Conservation (phyloP, 495 filamentous ascomycete genomes). For the Tuber borchii region DNA sequence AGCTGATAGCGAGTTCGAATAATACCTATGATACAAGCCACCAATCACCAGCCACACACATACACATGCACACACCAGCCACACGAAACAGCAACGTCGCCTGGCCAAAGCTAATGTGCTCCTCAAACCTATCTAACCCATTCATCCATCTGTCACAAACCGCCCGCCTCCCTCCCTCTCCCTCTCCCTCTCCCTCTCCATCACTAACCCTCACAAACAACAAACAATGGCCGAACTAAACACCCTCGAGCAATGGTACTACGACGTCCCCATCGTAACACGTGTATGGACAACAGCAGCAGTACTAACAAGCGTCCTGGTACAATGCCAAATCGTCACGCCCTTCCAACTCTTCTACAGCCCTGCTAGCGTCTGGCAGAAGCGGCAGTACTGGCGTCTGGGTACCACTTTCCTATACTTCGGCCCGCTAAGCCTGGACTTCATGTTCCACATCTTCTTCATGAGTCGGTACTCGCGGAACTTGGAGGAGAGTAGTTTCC, state of each 20-base stretch:
- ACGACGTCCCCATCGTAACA: constrained; percentile 93
- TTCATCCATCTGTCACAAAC: background rate
- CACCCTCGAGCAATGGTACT: constrained; percentile 94
- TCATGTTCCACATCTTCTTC: constrained; percentile 98
- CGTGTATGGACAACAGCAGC: constrained; percentile 94
- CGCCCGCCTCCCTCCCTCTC: background rate
- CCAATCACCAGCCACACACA: background rate
- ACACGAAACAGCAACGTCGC: background rate
- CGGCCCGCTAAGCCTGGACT: constrained; percentile 84
- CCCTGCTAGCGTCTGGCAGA: constrained; percentile 81
- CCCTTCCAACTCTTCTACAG: constrained; percentile 97
- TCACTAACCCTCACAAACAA: constrained; percentile 6
- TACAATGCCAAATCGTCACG: constrained; percentile 84
- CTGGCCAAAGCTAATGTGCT: background rate
- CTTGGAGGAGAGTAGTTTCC: constrained; percentile 75
- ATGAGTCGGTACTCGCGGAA: constrained; percentile 92
- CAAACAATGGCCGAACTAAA: constrained; percentile 39
- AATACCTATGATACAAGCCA: too few species aligned
- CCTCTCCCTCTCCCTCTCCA: background rate
- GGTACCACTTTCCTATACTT: constrained; percentile 95
- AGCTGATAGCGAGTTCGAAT: too few species aligned
- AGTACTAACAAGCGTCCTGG: constrained; percentile 76
- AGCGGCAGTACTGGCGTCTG: constrained; percentile 93
- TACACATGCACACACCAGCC: background rate
- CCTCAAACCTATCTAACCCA: background rate